Evolutionary conservation across 2,329 filamentous ascomycete species (phyloP), one percentile per base, ranked within the genome.

Genomic region (Plenodomus tracheiphilus): DNA sequence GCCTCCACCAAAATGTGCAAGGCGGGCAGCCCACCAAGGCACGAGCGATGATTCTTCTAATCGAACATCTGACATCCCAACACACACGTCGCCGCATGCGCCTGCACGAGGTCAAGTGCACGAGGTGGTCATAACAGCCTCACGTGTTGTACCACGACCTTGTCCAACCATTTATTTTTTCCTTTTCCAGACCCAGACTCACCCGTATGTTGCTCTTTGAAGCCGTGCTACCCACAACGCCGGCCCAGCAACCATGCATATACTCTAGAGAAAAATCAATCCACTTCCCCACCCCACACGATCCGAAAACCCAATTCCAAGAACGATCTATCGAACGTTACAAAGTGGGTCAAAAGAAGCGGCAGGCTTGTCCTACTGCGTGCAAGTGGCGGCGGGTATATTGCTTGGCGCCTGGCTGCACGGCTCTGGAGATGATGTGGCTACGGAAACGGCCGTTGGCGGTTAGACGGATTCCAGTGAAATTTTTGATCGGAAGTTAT

Each of bases 401-500:
- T 48, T 35, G 40, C 46, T 48, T 48, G 46, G 46, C 46, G 40
- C 28, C 19, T 36, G 39, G 32, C 22, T n/a, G 11, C 28, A 32
- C 28, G 28, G 28, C 15, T 32, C 6, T 32, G 28, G 28, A 32
- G 6, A 32, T 32, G 28, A 25, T 25, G 22, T 25, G 22, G 22
- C 10, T 10, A 25, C 22, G 22, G 22, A 6, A 6, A 10, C 10
- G 22, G 22, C 22, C 15, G 39, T 42, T 22, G 22, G 45, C 39
- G 45, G 39, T 47, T 42, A 42, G 22, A 17, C 11, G 13, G 20
- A 19, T 36, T 36, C 36, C 10, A n/a, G n/a, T n/a, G n/a, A n/a
- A n/a, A n/a, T n/a, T n/a, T n/a, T n/a, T n/a, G 22, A 28, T 22
- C 11, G n/a, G 9, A 10, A 18, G 3, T 15, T 16, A 7, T 10